Base-by-base conservation (phyloP, 2,329 filamentous ascomycete genomes). In the Pseudogymnoascus sp. region DNA sequence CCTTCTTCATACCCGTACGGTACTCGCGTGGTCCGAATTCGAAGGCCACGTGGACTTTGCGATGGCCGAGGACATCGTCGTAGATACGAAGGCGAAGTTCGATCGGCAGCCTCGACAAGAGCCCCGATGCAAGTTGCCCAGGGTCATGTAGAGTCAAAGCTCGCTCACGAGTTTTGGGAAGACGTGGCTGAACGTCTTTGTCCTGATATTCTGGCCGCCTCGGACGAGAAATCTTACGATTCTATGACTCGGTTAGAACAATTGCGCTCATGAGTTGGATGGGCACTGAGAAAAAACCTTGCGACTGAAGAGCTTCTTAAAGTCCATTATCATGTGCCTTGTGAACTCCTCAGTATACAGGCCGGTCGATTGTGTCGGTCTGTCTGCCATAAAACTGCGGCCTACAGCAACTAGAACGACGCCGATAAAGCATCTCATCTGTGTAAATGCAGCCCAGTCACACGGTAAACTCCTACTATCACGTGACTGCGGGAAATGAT, bases 51-150 rank as follows among this genome's bases (percentile, higher is more conserved):
- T 60, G 54, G 26, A 60, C 54, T 16, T 45, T 42, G 42, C 62
- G 66, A 14, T 64, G 63, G 3, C 61, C 61, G 6, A 68, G 61
- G 29, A 69, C 64, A n/a, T 68, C 45, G 45, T 66, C 64, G 60
- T 68, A 68, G 40, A 69, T 66, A 16, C 66, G 62, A 57, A 60
- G 47, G 37, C 67, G 36, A 12, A 69, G 62, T 31, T 68, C 68
- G 29, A 64, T 11, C 14, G 65, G 66, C 4, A 69, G 61, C 23
- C 36, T 68, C 11, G 59, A 29, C 26, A 67, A 39, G 36, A 67
- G 63, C 5, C 26, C 36, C 11, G 54, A 31, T 16, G 54, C 8
- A 26, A 34, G 54, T n/a, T 60, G 26, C 12, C 54, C 6, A 10
- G 54, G 14, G 5, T 16, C 54, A 18, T 60, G 11, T 11, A 60